A percentile compares a stretch with the other conserved stretches of the same genome.
These are phyloP conservation scores for Eucalyptus tenuipes DNA, from an alignment of 345 rosid species.

Conservation along the genomic window DNA sequence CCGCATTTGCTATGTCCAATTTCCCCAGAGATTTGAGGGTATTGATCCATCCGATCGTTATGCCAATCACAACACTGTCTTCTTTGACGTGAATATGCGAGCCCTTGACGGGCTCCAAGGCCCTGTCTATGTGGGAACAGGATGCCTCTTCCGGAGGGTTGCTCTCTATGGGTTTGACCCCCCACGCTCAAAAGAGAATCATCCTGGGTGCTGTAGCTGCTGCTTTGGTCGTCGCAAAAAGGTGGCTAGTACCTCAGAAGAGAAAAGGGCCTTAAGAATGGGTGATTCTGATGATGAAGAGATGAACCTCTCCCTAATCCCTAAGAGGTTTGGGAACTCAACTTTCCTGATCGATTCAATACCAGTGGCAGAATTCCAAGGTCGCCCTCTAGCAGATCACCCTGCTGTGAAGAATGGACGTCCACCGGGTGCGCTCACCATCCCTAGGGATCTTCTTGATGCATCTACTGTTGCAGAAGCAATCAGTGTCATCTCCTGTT, in stretches of 20 bases:
- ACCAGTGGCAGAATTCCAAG: constrained; percentile 91
- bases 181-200: constrained; percentile 63
- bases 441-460: constrained; percentile 86
- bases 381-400: constrained; percentile 97
- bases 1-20: constrained; percentile 85
- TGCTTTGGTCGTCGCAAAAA: constrained; percentile 52
- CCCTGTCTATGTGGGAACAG: constrained; percentile 95
- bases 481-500: constrained; percentile 92
- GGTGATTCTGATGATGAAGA: constrained; percentile 87
- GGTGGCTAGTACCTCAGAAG: constrained; percentile 45
- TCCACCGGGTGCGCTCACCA: constrained; percentile 87
- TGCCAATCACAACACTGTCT: constrained; percentile 96
- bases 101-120: constrained; percentile 99
- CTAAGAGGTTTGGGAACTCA: constrained; percentile 87
- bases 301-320: constrained; percentile 58
- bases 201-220: constrained; percentile 58
- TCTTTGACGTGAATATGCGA: constrained; percentile 98
- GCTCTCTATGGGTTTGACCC: constrained; percentile 96
- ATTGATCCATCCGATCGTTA: constrained; percentile 97
- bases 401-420: constrained; percentile 92
- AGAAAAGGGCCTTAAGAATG: constrained; percentile 71
- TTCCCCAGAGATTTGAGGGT: constrained; percentile 97
- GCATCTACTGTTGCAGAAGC: constrained; percentile 97
- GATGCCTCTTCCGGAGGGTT: constrained; percentile 86
- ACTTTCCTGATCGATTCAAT: constrained; percentile 76